Percentiles rank a stretch among this genome's conserved stretches.
Conservation (phyloP, 352 stramenopile species). For the Phytophthora brassicae region DNA sequence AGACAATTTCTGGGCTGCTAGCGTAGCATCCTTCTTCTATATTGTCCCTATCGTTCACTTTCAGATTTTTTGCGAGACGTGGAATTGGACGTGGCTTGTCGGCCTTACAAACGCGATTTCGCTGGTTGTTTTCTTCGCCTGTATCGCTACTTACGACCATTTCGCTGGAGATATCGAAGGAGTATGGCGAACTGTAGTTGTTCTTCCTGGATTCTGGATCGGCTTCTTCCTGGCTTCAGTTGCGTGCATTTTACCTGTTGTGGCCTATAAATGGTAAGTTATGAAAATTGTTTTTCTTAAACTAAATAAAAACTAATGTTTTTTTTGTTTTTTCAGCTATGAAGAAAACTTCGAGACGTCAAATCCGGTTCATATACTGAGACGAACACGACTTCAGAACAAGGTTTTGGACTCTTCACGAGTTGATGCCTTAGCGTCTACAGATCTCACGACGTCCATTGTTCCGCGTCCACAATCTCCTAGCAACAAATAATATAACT, state of each 20-base stretch:
- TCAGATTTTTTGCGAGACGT: slow-evolving; percentile 79
- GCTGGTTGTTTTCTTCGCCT: slow-evolving; percentile 49
- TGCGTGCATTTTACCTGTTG: slow-evolving; percentile 54
- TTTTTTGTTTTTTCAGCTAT: slow-evolving; percentile 35
- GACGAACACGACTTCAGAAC: slow-evolving; percentile 67
- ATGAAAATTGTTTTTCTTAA: background rate
- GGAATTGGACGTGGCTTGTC: slow-evolving; percentile 70
- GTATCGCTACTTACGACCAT: slow-evolving; percentile 59
- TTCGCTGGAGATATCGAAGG: slow-evolving; percentile 50
- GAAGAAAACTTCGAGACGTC: slow-evolving; percentile 75
- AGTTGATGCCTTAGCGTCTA: slow-evolving; percentile 19
- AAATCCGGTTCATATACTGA: slow-evolving; percentile 76
- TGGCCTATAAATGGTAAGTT: slow-evolving; percentile 73
- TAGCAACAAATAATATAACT: slow-evolving; percentile 26
- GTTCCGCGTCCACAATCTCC: slow-evolving; percentile 17
- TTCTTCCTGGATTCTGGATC: slow-evolving; percentile 59
- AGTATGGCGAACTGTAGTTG: slow-evolving; percentile 38
- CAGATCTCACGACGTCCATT: slow-evolving; percentile 18
- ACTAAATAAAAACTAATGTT: background rate
- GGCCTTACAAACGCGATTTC: slow-evolving; percentile 47
- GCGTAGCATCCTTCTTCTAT: slow-evolving; percentile 92
- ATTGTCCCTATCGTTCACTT: slow-evolving; percentile 93
- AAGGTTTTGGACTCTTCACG: slow-evolving; percentile 69
- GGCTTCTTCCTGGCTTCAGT: slow-evolving; percentile 47
- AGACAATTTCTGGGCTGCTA: slow-evolving; percentile 81